phyloP scores from a whole-genome alignment of 2,329 filamentous ascomycete species.

The Neonectria ditissima region DNA sequence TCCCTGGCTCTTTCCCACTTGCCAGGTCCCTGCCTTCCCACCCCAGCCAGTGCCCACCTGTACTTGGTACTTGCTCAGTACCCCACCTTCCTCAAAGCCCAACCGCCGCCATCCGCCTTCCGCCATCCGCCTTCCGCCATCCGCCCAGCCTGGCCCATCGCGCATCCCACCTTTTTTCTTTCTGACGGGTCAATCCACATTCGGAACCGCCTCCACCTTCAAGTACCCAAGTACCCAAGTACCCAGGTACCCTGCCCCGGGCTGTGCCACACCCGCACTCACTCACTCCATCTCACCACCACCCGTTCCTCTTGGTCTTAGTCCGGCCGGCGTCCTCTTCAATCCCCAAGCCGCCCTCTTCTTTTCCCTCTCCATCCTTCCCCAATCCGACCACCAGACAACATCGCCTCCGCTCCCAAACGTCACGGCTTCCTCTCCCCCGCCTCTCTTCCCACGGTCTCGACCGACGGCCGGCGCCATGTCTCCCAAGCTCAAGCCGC shows the following conservation, averaged over 20 bases:
- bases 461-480: conserved; percentile 50
- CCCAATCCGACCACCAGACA: neutral
- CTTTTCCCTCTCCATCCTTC: conserved; percentile 17
- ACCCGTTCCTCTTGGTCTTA: conserved; percentile 36
- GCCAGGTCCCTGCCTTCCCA: neutral
- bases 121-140: neutral
- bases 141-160: conserved; percentile 6
- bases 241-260: no score
- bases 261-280: conserved; percentile 37
- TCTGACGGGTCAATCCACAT: conserved; percentile 26
- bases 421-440: conserved; percentile 34
- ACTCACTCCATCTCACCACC: conserved; percentile 27
- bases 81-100: conserved; percentile 26
- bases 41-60: conserved; percentile 12
- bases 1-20: conserved; percentile 18
- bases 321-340: conserved; percentile 35
- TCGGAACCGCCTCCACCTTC: conserved; percentile 40
- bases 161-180: conserved; percentile 21
- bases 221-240: no score
- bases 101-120: conserved; percentile 36
- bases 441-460: conserved; percentile 36
- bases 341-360: conserved; percentile 2
- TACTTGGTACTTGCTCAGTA: neutral
- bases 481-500: conserved; percentile 64
- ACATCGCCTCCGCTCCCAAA: conserved; percentile 7